Conservation (phyloP, 2,329 filamentous ascomycete species). For the Sporothrix euskadiensis region DNA sequence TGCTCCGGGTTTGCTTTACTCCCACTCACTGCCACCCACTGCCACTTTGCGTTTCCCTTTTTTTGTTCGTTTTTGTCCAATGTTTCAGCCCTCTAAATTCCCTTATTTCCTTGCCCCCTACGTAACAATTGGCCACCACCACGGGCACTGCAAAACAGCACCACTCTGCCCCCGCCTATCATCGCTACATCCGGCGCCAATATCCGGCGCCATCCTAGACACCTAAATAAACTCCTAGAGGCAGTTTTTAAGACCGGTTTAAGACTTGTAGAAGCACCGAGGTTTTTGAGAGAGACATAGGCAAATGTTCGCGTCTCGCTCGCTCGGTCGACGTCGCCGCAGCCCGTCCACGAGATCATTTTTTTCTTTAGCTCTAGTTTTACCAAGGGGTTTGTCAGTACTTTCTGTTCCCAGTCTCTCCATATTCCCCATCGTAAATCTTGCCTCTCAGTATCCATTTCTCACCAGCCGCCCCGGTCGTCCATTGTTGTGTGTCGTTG, state of each 20-base stretch:
- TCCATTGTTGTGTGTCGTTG: not conserved
- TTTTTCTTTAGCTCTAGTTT: not conserved
- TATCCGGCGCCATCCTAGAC: slow-evolving; percentile 1
- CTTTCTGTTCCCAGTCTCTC: not conserved
- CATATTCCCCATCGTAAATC: slow-evolving; percentile 5
- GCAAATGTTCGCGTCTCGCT: not conserved
- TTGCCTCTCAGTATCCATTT: slow-evolving; percentile 14
- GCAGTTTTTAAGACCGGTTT: not conserved
- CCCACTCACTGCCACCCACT: not conserved
- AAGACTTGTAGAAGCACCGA: not conserved
- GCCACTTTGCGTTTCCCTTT: not conserved
- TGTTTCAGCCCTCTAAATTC: not conserved
- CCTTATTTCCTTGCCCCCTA: not conserved
- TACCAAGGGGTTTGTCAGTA: not conserved
- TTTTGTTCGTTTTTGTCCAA: not conserved
- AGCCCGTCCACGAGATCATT: not conserved
- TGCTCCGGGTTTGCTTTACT: not conserved
- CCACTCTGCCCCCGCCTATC: not conserved
- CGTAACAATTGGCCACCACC: slow-evolving; percentile 13
- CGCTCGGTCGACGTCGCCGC: slow-evolving; percentile 9
- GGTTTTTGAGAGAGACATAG: not conserved
- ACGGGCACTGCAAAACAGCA: not conserved
- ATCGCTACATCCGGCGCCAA: slow-evolving; percentile 13
- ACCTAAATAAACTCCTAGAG: not conserved
- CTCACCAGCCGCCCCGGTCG: not conserved